Base-by-base conservation (phyloP, 2,329 filamentous ascomycete species). In the Botryotinia convoluta region DNA sequence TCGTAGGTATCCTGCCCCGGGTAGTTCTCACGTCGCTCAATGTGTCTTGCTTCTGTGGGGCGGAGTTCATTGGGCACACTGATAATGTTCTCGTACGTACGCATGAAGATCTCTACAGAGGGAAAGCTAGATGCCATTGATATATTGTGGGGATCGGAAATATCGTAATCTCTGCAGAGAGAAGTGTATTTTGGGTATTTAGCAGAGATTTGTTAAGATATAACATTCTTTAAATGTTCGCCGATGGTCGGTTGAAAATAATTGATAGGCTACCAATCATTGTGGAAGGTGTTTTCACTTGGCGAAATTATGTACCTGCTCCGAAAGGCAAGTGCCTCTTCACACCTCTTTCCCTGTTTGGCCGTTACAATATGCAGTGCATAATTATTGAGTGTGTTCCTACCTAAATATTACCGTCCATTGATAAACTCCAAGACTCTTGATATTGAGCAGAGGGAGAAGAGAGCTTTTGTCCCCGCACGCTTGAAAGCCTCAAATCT, bases 361-460 rank as follows among this genome's bases (percentile, higher is more conserved):
- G 35, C 14, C 32, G 7, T 39, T 37, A 8, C 18, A 37, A 14
- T 26, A 26, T 37, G 20, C 35, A 12, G 32, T 35, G 57, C 5
- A 72, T 72, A 9, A 71, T 75, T 37, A 32, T 61, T 10, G 54
- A 75, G 37, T 22, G 26, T 51, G 22, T n/a, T 57, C 14, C 4
- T 54, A 7, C 2, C 4, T 54, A 7, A 1, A 7, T 20, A 51
- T 22, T 29, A 8, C 10, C 14, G 4, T 37, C 35, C n/a, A 42
- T 2, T 35, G 5, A 57, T 69, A 29, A 8, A 8, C 14, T 42
- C 8, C 16, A 22, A 73, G 69, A 51, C 81, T 0, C 77, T 74
- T 75, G 10, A 22, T 37, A 14, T 60, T n/a, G 48, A 20, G 29
- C 16, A 60, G 9, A 16, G 14, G 16, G 29, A 32, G 3, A 18